These are phyloP conservation scores for Didymellaceae sp. DNA, from an alignment of 2,329 filamentous ascomycete genomes.

Conservation along the genomic window DNA sequence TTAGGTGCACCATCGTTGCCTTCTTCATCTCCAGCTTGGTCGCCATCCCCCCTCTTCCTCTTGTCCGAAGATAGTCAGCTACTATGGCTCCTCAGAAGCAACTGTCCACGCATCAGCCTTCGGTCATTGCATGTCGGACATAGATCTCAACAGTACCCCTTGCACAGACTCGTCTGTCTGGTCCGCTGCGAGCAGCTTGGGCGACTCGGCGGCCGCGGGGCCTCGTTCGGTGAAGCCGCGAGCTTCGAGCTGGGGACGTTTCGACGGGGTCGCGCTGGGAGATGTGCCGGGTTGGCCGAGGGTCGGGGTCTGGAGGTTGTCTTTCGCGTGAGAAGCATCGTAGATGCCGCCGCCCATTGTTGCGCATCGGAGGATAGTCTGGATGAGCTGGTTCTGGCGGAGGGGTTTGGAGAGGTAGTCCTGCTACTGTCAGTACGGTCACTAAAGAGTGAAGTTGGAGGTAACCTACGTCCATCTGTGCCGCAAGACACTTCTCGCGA, in stretches of 20 bases:
- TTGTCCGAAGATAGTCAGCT: constrained; percentile 21
- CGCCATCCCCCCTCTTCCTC: constrained; percentile 14
- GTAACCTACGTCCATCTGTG: constrained; percentile 80
- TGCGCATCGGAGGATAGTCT: constrained; percentile 95
- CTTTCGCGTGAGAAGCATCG: constrained; percentile 64
- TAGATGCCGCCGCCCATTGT: constrained; percentile 85
- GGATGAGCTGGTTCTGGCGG: constrained; percentile 96
- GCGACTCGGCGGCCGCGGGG: constrained; percentile 62
- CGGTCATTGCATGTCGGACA: constrained; percentile 13
- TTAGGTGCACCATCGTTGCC: constrained; percentile 1
- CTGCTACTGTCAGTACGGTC: constrained; percentile 34
- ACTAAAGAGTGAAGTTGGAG: background rate
- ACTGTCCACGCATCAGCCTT: constrained; percentile 14
- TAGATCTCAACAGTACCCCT: constrained; percentile 50
- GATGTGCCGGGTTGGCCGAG: constrained; percentile 25
- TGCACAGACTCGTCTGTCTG: constrained; percentile 68
- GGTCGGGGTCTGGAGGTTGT: constrained; percentile 38
- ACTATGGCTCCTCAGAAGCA: constrained; percentile 20
- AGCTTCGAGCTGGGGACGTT: constrained; percentile 62
- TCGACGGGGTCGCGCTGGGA: constrained; percentile 14
- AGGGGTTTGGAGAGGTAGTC: constrained; percentile 97
- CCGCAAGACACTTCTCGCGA: constrained; percentile 96
- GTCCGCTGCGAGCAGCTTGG: constrained; percentile 65
- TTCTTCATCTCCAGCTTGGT: background rate
- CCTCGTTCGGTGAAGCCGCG: constrained; percentile 73